Evolutionary conservation across 306 rosid species (phyloP).

Genomic region (Lotus japonicus): DNA sequence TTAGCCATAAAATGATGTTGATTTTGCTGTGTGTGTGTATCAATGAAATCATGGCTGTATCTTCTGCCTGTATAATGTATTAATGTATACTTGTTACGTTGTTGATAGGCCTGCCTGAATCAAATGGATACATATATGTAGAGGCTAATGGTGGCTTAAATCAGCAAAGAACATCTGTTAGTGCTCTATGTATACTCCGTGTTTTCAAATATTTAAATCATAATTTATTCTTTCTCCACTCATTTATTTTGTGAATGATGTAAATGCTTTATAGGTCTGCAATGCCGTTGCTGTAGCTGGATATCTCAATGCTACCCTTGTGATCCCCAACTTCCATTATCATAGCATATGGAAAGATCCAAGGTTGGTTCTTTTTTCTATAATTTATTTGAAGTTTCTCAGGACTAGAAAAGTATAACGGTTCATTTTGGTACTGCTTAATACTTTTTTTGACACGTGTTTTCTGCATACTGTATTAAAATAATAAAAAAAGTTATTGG

Average conservation of each 20-base stretch:
- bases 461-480: background rate
- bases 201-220: slow-evolving; percentile 6
- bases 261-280: slow-evolving; percentile 60
- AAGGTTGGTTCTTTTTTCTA: slow-evolving; percentile 51
- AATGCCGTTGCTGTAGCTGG: slow-evolving; percentile 99
- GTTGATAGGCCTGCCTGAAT: slow-evolving; percentile 62
- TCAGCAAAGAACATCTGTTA: slow-evolving; percentile 95
- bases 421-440: background rate
- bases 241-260: slow-evolving; percentile 20
- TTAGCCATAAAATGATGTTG: background rate
- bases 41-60: background rate
- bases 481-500: background rate
- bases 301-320: slow-evolving; percentile 93
- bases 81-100: slow-evolving; percentile 3
- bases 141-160: slow-evolving; percentile 98
- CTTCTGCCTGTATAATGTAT: background rate
- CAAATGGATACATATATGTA: slow-evolving; percentile 88
- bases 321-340: slow-evolving; percentile 90
- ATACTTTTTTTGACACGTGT: background rate
- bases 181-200: slow-evolving; percentile 29
- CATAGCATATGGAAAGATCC: slow-evolving; percentile 99
- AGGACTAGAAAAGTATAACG: background rate
- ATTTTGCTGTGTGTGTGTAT: background rate
- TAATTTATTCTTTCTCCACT: slow-evolving; percentile 18
- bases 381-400: background rate